Evolutionary conservation across 83 land plant species (phyloP).

Genomic region (Diphasiastrum complanatum): DNA sequence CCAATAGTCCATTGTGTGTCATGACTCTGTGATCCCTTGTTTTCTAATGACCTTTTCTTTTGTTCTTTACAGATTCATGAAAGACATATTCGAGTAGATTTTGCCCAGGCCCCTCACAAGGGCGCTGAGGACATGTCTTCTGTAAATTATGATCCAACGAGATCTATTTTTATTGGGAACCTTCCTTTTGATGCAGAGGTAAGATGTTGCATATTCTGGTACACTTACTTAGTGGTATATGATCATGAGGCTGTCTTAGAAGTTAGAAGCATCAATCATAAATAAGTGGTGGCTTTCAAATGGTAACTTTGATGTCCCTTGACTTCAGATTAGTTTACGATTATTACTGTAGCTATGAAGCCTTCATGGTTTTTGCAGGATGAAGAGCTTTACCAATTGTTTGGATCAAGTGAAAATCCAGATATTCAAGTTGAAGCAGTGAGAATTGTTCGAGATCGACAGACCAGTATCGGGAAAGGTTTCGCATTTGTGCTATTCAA

Average conservation of each 20-base stretch:
- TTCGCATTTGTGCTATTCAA: slow-evolving; percentile 90
- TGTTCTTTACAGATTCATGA: slow-evolving; percentile 58
- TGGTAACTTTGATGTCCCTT: not conserved
- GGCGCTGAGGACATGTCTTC: slow-evolving; percentile 47
- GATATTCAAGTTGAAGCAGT: slow-evolving; percentile 76
- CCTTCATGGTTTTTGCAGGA: slow-evolving; percentile 45
- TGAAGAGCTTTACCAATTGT: slow-evolving; percentile 83
- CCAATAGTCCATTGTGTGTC: too few species aligned
- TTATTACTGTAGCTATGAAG: not conserved
- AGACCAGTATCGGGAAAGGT: slow-evolving; percentile 77
- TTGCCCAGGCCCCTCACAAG: slow-evolving; percentile 78
- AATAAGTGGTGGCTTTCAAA: not conserved
- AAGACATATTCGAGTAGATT: slow-evolving; percentile 89
- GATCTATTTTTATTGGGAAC: slow-evolving; percentile 90
- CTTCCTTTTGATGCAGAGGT: slow-evolving; percentile 98
- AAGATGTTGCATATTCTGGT: too few species aligned
- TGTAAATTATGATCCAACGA: slow-evolving; percentile 59
- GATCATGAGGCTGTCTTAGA: not conserved
- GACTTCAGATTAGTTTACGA: not conserved
- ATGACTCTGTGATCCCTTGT: too few species aligned
- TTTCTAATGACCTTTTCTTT: not conserved
- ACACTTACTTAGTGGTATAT: not conserved
- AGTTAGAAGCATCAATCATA: not conserved
- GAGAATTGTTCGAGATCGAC: slow-evolving; percentile 76
- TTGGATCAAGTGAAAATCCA: slow-evolving; percentile 33